These are phyloP conservation scores for Hypocrella siamensis DNA, from an alignment of 2,329 filamentous ascomycete genomes.

Conservation along the genomic window DNA sequence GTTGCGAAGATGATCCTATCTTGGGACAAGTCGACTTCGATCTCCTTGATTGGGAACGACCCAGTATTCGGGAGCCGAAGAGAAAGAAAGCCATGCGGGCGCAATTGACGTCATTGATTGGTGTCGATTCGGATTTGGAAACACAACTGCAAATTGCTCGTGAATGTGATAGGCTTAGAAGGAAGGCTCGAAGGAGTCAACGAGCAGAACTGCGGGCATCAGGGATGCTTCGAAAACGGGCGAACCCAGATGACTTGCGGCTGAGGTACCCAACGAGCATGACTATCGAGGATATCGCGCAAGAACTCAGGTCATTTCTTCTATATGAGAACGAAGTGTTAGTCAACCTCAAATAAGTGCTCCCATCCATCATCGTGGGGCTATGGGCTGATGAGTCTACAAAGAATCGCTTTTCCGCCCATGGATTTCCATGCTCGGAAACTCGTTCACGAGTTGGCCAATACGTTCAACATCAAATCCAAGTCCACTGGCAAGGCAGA, in stretches of 20 bases:
- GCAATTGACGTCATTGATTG: constrained; percentile 32
- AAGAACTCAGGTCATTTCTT: constrained; percentile 60
- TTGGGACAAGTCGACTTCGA: constrained; percentile 53
- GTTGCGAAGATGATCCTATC: no score
- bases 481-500: constrained; percentile 64
- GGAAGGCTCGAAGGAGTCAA: constrained; percentile 52
- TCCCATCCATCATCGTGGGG: no score
- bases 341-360: constrained; percentile 10
- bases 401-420: constrained; percentile 52
- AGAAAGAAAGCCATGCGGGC: constrained; percentile 47
- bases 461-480: constrained; percentile 62
- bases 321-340: constrained; percentile 46
- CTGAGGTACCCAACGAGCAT: constrained; percentile 62
- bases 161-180: constrained; percentile 54
- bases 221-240: constrained; percentile 47
- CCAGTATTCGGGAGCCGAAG: constrained; percentile 41
- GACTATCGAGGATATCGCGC: constrained; percentile 50
- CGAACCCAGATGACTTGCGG: constrained; percentile 42
- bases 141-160: constrained; percentile 41
- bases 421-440: constrained; percentile 71
- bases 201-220: constrained; percentile 52
- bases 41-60: constrained; percentile 67
- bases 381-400: constrained; percentile 1
- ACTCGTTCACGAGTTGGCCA: constrained; percentile 64
- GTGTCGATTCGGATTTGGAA: constrained; percentile 53